These are phyloP conservation scores for Mycena belliarum DNA, from an alignment of 768 basidiomycete genomes.

Conservation along the genomic window DNA sequence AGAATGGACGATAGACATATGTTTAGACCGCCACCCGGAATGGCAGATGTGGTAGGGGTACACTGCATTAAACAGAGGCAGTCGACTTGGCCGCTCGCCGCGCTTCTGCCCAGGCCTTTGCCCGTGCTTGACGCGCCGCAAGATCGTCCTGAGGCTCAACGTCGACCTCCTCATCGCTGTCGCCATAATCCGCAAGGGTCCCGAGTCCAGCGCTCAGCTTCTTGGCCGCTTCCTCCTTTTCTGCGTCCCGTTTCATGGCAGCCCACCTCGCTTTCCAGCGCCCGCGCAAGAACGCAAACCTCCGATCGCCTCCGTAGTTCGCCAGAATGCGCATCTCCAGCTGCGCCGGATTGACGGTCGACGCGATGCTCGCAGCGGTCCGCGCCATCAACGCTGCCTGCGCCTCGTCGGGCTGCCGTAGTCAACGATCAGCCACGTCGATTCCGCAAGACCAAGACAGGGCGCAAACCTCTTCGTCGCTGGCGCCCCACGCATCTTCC, in stretches of 20 bases:
- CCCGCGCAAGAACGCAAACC: slow-evolving; percentile 83
- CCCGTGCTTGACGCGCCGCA: slow-evolving; percentile 37
- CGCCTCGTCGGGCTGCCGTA: slow-evolving; percentile 53
- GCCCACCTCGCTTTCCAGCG: slow-evolving; percentile 72
- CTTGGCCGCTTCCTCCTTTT: slow-evolving; percentile 32
- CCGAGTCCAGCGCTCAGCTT: slow-evolving; percentile 40
- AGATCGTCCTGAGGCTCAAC: slow-evolving; percentile 9
- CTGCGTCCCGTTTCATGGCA: slow-evolving; percentile 48
- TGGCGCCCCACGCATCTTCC: slow-evolving; percentile 61
- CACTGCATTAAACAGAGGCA: not conserved
- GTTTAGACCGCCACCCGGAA: slow-evolving; percentile 10
- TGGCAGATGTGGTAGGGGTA: slow-evolving; percentile 20
- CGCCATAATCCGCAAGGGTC: slow-evolving; percentile 60
- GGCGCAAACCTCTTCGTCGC: slow-evolving; percentile 72
- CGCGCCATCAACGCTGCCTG: slow-evolving; percentile 70
- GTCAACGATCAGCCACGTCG: too few species aligned
- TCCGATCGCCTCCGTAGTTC: slow-evolving; percentile 74
- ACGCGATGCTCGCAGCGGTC: slow-evolving; percentile 67
- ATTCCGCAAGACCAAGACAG: too few species aligned
- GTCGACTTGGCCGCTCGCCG: slow-evolving; percentile 35
- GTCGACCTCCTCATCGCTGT: slow-evolving; percentile 51
- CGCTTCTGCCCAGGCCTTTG: slow-evolving; percentile 59
- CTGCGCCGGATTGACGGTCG: slow-evolving; percentile 77
- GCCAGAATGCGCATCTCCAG: slow-evolving; percentile 89
- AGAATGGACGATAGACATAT: slow-evolving; percentile 19